Evolutionary conservation across 1,284 basidiomycete species (phyloP).

Genomic region (Singerocomus inundabilis): DNA sequence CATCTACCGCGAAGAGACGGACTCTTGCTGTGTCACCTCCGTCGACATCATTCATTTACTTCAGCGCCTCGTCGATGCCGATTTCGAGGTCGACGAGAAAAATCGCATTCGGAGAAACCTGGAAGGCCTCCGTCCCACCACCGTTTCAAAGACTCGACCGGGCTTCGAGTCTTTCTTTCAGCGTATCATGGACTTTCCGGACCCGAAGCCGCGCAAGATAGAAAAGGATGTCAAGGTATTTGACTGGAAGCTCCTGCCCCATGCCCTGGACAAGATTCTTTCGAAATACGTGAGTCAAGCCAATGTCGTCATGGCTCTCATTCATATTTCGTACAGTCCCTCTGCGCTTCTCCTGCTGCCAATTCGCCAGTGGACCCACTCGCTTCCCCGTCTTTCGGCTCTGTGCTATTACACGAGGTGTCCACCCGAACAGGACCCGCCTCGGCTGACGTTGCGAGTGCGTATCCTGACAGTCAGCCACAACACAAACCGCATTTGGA

Average conservation of each 20-base stretch:
- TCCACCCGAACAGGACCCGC: slow-evolving; percentile 1
- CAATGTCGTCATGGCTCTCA: neutral
- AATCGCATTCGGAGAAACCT: slow-evolving; percentile 93
- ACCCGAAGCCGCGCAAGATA: slow-evolving; percentile 93
- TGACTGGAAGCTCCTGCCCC: slow-evolving; percentile 80
- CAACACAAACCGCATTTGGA: slow-evolving; percentile 19
- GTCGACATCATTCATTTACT: slow-evolving; percentile 94
- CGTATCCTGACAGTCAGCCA: slow-evolving; percentile 9
- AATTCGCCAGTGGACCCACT: slow-evolving; percentile 8
- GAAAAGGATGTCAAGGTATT: slow-evolving; percentile 99
- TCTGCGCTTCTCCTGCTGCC: slow-evolving; percentile 35
- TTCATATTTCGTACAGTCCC: slow-evolving; percentile 37
- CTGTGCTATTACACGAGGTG: slow-evolving; percentile 4
- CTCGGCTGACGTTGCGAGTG: slow-evolving; percentile 5
- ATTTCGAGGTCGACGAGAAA: slow-evolving; percentile 94
- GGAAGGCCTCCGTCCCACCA: slow-evolving; percentile 88
- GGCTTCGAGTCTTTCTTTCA: slow-evolving; percentile 87
- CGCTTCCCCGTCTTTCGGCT: slow-evolving; percentile 1
- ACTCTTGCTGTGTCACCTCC: slow-evolving; percentile 86
- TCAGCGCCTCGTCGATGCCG: slow-evolving; percentile 80
- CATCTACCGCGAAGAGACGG: slow-evolving; percentile 81
- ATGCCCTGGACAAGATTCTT: slow-evolving; percentile 89
- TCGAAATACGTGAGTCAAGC: slow-evolving; percentile 82
- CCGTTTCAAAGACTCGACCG: slow-evolving; percentile 83
- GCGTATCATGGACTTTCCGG: slow-evolving; percentile 92